phyloP scores from a whole-genome alignment of 352 stramenopile genomes.

The Phytophthora kernoviae region DNA sequence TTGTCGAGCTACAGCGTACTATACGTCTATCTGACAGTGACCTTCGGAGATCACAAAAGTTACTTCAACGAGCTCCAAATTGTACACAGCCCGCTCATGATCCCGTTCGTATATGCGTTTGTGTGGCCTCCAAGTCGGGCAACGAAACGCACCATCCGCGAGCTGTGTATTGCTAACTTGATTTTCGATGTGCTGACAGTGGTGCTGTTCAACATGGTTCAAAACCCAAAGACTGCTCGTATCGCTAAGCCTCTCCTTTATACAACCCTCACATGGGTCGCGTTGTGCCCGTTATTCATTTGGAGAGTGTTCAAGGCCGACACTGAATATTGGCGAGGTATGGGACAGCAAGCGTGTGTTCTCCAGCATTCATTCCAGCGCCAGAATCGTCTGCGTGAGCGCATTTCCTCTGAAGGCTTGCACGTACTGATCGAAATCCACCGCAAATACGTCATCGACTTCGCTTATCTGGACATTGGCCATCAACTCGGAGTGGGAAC shows the following conservation, averaged over 20 bases:
- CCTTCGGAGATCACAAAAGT: slow-evolving; percentile 15
- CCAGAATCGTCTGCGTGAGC: slow-evolving; percentile 34
- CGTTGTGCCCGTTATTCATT: slow-evolving; percentile 40
- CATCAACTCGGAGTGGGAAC: slow-evolving; percentile 35
- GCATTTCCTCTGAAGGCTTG: slow-evolving; percentile 41
- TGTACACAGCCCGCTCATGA: slow-evolving; percentile 18
- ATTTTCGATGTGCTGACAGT: slow-evolving; percentile 23
- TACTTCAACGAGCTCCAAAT: slow-evolving; percentile 18
- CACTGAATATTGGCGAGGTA: slow-evolving; percentile 52
- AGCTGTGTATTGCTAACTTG: slow-evolving; percentile 31
- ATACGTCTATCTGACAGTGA: slow-evolving; percentile 25
- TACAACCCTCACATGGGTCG: slow-evolving; percentile 17
- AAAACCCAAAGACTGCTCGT: slow-evolving; percentile 22
- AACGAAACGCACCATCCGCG: slow-evolving; percentile 33
- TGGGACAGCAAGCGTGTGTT: slow-evolving; percentile 35
- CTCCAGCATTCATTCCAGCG: slow-evolving; percentile 38
- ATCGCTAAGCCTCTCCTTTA: slow-evolving; percentile 18
- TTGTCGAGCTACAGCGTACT: slow-evolving; percentile 32
- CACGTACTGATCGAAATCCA: slow-evolving; percentile 62
- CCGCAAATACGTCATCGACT: slow-evolving; percentile 59
- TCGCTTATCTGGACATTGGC: slow-evolving; percentile 50
- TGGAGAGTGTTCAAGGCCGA: slow-evolving; percentile 54
- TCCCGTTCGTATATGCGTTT: slow-evolving; percentile 40
- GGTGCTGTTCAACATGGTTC: slow-evolving; percentile 22
- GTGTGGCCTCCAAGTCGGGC: slow-evolving; percentile 37